These are phyloP conservation scores for Curvularia hawaiiensis DNA, from an alignment of 2,329 filamentous ascomycete genomes.

Conservation along the genomic window DNA sequence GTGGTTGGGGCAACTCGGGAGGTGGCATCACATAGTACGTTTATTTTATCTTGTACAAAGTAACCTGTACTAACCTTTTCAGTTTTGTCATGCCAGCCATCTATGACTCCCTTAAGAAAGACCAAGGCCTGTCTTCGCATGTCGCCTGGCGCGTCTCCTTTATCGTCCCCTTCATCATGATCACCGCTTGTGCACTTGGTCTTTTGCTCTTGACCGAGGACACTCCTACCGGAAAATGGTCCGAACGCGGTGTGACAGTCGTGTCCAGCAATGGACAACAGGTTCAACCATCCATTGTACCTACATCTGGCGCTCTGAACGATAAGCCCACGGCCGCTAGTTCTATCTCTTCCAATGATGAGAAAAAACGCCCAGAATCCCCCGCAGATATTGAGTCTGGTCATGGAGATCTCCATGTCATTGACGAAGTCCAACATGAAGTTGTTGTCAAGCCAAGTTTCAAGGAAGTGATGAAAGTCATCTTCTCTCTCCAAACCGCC, in stretches of 20 bases:
- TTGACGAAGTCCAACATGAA: conserved; percentile 64
- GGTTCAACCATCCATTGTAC: conserved; percentile 56
- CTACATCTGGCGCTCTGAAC: conserved; percentile 57
- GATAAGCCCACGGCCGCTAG: conserved; percentile 45
- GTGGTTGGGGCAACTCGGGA: conserved; percentile 84
- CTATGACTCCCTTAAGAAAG: conserved; percentile 73
- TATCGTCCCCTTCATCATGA: conserved; percentile 79
- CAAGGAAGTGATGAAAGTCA: conserved; percentile 64
- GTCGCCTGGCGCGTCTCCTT: conserved; percentile 85
- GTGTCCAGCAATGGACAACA: conserved; percentile 58
- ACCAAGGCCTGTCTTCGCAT: conserved; percentile 64
- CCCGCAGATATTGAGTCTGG: conserved; percentile 52
- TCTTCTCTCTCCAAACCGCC: conserved; percentile 64
- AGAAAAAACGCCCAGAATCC: conserved; percentile 37
- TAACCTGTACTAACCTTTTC: conserved; percentile 15
- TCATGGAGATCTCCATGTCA: conserved; percentile 57
- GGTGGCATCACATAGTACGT: conserved; percentile 80
- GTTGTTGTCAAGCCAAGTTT: conserved; percentile 65
- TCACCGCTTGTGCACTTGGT: conserved; percentile 67
- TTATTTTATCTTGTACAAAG: neutral
- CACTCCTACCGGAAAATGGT: conserved; percentile 82
- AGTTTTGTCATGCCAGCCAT: conserved; percentile 88
- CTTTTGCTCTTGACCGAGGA: conserved; percentile 79
- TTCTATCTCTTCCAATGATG: conserved; percentile 48
- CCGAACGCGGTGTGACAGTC: conserved; percentile 67